Conservation (phyloP, 2,329 filamentous ascomycete species). For the Colletotrichum horii region DNA sequence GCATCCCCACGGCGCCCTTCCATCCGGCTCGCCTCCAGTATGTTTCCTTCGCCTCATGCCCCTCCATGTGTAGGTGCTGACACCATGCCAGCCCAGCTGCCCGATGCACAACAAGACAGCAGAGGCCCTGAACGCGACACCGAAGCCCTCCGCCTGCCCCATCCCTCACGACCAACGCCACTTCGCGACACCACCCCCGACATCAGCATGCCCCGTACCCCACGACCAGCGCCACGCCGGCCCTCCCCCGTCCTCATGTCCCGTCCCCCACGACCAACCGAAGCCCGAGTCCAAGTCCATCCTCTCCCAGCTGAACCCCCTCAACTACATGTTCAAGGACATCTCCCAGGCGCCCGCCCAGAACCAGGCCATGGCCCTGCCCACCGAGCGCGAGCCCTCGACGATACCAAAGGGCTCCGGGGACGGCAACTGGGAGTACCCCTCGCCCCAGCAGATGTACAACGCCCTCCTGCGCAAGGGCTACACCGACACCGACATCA, state of each 20-base stretch:
- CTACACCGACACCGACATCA: conserved; percentile 91
- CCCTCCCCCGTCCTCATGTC: conserved; percentile 44
- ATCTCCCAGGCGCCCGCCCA: conserved; percentile 81
- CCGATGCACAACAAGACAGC: conserved; percentile 63
- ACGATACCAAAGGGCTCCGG: conserved; percentile 89
- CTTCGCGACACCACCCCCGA: conserved; percentile 21
- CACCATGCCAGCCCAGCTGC: conserved; percentile 50
- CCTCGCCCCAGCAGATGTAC: conserved; percentile 99
- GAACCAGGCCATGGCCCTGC: conserved; percentile 75
- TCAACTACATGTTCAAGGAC: conserved; percentile 95
- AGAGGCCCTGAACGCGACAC: conserved; percentile 47
- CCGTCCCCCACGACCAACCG: conserved; percentile 47
- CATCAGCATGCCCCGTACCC: conserved; percentile 36
- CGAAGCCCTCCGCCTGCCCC: conserved; percentile 35
- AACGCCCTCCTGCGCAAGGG: conserved; percentile 96
- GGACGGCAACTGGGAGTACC: conserved; percentile 92
- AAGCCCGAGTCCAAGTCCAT: conserved; percentile 46
- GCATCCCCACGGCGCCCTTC: conserved; percentile 22
- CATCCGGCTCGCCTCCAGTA: conserved; percentile 43
- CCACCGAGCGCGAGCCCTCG: conserved; percentile 81
- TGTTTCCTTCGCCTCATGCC: conserved; percentile 20
- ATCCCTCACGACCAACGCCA: conserved; percentile 29
- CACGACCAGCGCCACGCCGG: conserved; percentile 25
- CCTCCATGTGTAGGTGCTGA: conserved; percentile 22
- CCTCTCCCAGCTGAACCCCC: conserved; percentile 64